Evolutionary conservation across 441 rosid genomes (phyloP).

Genomic region (Erysimum cheiri): DNA sequence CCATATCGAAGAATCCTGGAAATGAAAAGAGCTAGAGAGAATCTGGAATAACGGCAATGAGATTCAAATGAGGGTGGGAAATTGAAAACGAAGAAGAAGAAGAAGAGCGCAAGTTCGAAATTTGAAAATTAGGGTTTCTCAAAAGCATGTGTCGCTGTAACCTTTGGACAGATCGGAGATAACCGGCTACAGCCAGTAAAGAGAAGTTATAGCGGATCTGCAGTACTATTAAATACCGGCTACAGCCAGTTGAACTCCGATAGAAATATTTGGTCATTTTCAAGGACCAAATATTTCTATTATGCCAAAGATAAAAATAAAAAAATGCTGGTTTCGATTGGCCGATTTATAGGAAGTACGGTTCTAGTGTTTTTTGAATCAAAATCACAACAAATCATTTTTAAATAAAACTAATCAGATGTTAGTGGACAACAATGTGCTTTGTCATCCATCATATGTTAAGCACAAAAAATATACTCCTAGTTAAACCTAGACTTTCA

Average conservation of each 20-base stretch:
- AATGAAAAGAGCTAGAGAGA: constrained; percentile 8
- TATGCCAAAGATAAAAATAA: too few relatives aligned
- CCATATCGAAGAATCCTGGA: constrained; percentile 50
- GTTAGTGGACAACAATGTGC: too few relatives aligned
- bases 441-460: too few relatives aligned
- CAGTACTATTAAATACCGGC: constrained; percentile 9
- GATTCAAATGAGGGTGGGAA: constrained; percentile 36
- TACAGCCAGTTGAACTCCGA: constrained; percentile 22
- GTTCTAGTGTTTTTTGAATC: neutral
- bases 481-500: neutral
- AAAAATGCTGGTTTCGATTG: neutral
- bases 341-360: neutral
- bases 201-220: neutral
- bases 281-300: too few relatives aligned
- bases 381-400: too few relatives aligned
- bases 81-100: constrained; percentile 36
- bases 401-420: too few relatives aligned
- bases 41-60: constrained; percentile 15
- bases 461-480: too few relatives aligned
- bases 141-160: neutral
- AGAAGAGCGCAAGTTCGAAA: constrained; percentile 56
- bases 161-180: constrained; percentile 1
- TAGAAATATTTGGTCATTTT: too few relatives aligned
- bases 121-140: constrained; percentile 60
- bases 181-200: constrained; percentile 37